Conservation (phyloP, 768 basidiomycete genomes). For the Rubroboletus satanas region DNA sequence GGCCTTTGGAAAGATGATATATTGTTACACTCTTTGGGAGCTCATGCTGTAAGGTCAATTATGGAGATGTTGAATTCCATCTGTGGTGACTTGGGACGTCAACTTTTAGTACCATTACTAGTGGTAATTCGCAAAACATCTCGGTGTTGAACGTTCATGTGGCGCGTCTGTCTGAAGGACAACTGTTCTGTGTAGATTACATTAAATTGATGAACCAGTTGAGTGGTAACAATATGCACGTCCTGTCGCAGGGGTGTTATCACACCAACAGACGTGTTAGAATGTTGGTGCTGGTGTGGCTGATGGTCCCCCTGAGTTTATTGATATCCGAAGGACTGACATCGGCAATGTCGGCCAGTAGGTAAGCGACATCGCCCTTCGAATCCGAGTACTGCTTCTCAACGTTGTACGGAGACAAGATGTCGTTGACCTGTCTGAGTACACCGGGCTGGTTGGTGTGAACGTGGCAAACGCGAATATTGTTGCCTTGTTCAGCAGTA, state of each 20-base stretch:
- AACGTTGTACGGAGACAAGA: constrained; percentile 92
- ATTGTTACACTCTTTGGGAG: neutral
- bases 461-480: constrained; percentile 90
- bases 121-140: neutral
- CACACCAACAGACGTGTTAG: constrained; percentile 80
- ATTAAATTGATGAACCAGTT: constrained; percentile 39
- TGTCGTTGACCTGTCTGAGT: constrained; percentile 90
- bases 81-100: constrained; percentile 10
- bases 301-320: constrained; percentile 74
- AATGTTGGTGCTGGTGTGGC: constrained; percentile 78
- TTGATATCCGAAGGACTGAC: constrained; percentile 80
- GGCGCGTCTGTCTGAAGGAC: neutral
- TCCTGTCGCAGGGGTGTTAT: constrained; percentile 5
- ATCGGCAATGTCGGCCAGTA: constrained; percentile 95
- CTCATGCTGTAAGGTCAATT: constrained; percentile 5
- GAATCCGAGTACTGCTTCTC: constrained; percentile 99
- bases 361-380: constrained; percentile 87
- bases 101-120: neutral
- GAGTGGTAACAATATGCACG: constrained; percentile 37
- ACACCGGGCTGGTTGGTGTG: constrained; percentile 97
- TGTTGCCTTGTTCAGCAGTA: constrained; percentile 71
- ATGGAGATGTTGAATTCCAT: constrained; percentile 6
- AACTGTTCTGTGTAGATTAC: constrained; percentile 15
- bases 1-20: neutral
- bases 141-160: neutral